Evolutionary conservation across 129 eudicot genomes (phyloP).

Genomic region (Sambucus nigra): DNA sequence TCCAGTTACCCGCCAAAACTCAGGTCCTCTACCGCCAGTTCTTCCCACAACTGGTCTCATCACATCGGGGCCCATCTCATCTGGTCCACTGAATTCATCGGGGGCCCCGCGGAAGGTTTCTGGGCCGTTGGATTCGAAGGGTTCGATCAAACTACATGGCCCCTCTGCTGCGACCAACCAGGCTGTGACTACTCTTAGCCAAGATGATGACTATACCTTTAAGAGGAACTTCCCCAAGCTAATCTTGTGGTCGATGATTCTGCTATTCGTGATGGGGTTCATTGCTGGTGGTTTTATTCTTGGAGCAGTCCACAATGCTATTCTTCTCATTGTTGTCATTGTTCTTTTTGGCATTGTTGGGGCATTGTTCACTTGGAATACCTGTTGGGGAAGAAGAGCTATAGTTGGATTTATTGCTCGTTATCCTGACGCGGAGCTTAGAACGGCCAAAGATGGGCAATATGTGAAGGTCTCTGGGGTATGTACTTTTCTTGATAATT

Average conservation of each 20-base stretch:
- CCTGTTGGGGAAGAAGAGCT: constrained; percentile 39
- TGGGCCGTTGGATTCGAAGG: constrained; percentile 55
- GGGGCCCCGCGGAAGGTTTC: constrained; percentile 77
- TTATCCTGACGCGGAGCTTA: constrained; percentile 61
- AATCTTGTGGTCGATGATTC: constrained; percentile 45
- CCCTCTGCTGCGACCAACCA: constrained; percentile 50
- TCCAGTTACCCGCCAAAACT: constrained; percentile 63
- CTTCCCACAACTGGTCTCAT: constrained; percentile 77
- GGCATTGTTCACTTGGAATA: constrained; percentile 46
- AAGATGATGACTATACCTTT: constrained; percentile 38
- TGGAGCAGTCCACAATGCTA: constrained; percentile 58
- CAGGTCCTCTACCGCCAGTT: constrained; percentile 71
- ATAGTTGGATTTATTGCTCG: constrained; percentile 39
- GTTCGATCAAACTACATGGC: constrained; percentile 46
- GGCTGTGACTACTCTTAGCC: constrained; percentile 61
- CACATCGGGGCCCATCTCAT: constrained; percentile 79
- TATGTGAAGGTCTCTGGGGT: constrained; percentile 74
- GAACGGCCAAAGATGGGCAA: constrained; percentile 67
- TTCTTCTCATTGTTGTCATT: constrained; percentile 57
- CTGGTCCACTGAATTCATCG: constrained; percentile 64
- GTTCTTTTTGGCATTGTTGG: constrained; percentile 45
- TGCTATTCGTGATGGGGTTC: constrained; percentile 66
- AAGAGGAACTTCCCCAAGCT: constrained; percentile 49
- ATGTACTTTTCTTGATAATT: constrained; percentile 12
- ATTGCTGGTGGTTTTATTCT: constrained; percentile 61